These are phyloP conservation scores for Penicillium salamii DNA, from an alignment of 495 filamentous ascomycete species.

Conservation along the genomic window DNA sequence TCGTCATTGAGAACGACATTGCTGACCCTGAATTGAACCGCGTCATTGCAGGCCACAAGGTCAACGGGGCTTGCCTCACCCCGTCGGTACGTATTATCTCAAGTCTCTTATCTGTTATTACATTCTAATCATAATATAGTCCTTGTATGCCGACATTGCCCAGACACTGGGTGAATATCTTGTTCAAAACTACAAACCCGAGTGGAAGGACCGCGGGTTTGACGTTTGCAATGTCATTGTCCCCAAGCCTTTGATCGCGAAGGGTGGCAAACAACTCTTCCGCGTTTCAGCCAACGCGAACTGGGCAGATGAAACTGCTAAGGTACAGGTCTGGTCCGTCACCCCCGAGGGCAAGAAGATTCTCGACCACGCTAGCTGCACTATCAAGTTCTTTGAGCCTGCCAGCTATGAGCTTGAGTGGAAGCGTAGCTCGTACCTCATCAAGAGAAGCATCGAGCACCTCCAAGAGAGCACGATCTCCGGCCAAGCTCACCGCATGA, in stretches of 20 bases:
- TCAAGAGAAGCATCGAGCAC: constrained; percentile 45
- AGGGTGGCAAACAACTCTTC: constrained; percentile 49
- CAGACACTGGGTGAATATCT: constrained; percentile 70
- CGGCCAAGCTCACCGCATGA: constrained; percentile 55
- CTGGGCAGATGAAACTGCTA: constrained; percentile 26
- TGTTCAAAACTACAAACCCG: constrained; percentile 55
- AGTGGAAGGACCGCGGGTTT: constrained; percentile 50
- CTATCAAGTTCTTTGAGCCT: constrained; percentile 40
- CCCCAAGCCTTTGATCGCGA: constrained; percentile 67
- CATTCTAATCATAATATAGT: constrained; percentile 23
- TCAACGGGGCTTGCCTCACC: constrained; percentile 61
- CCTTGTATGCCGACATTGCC: constrained; percentile 75
- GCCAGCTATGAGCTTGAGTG: constrained; percentile 35
- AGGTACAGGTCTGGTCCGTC: constrained; percentile 41
- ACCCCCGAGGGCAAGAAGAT: constrained; percentile 45
- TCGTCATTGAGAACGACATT: constrained; percentile 68
- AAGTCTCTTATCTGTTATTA: not conserved
- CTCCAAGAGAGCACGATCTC: constrained; percentile 49
- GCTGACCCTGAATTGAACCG: constrained; percentile 56
- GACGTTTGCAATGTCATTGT: constrained; percentile 65
- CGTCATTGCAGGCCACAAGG: constrained; percentile 66
- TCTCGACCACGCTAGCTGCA: constrained; percentile 49
- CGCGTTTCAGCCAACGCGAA: constrained; percentile 37
- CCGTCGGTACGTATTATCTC: constrained; percentile 43
- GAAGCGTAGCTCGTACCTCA: constrained; percentile 46